phyloP scores from a whole-genome alignment of 805 yeast genomes.

The Pichia phayaonensis region DNA sequence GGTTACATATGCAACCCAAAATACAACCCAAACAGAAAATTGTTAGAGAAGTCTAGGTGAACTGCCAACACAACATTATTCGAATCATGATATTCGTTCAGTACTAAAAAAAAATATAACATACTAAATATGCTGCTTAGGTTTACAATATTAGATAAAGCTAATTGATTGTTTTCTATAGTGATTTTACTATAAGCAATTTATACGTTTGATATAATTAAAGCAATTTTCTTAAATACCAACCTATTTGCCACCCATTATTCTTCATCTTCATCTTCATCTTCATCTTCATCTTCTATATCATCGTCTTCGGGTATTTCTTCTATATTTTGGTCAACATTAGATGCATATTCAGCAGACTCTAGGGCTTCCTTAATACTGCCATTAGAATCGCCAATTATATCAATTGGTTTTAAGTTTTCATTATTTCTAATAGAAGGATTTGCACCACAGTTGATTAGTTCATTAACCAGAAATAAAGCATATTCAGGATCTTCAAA shows the following conservation, averaged over 20 bases:
- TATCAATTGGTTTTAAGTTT: conserved; percentile 69
- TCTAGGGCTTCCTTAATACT: conserved; percentile 58
- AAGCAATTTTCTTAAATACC: background rate
- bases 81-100: background rate
- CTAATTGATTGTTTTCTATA: background rate
- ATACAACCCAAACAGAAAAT: too few relatives aligned
- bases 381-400: conserved; percentile 44
- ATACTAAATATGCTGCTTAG: background rate
- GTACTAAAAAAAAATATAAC: background rate
- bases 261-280: conserved; percentile 14
- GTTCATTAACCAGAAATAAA: conserved; percentile 62
- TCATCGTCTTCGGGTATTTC: conserved; percentile 33
- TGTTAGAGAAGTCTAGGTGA: too few relatives aligned
- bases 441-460: conserved; percentile 89
- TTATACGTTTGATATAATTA: background rate
- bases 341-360: conserved; percentile 74
- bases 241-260: background rate
- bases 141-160: background rate
- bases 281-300: conserved; percentile 24
- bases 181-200: background rate
- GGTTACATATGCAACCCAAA: too few relatives aligned
- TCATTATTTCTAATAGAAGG: conserved; percentile 52
- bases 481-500: conserved; percentile 83
- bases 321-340: conserved; percentile 30
- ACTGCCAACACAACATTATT: too few relatives aligned